A percentile compares a stretch with the other conserved stretches of the same genome.
Conservation (phyloP, 139 green algal species). For the Chlorella sp. region DNA sequence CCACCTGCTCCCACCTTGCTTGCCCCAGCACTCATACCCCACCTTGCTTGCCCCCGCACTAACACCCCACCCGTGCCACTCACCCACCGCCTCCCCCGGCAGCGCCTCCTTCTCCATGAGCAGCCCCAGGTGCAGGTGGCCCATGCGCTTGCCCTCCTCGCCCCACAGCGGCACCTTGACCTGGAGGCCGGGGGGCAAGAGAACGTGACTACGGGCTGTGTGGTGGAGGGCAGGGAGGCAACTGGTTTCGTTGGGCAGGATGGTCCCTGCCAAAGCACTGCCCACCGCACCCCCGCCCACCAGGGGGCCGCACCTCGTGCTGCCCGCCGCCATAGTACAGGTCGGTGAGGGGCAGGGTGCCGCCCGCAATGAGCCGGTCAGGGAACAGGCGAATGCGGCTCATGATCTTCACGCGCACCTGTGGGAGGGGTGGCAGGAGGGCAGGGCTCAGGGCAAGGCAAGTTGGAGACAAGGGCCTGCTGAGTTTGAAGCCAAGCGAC, state of each 20-base stretch:
- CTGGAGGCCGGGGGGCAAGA: background rate
- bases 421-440: too few relatives aligned
- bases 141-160: background rate
- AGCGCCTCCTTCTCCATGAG: background rate
- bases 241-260: too few relatives aligned
- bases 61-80: background rate
- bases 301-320: conserved; percentile 20
- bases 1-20: too few relatives aligned
- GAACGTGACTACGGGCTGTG: background rate
- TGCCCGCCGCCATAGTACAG: conserved; percentile 4
- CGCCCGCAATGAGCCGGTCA: conserved; percentile 9
- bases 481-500: too few relatives aligned
- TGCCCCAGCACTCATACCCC: too few relatives aligned
- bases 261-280: too few relatives aligned
- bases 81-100: background rate
- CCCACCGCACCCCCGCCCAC: too few relatives aligned
- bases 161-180: background rate
- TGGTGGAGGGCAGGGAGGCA: background rate
- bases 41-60: too few relatives aligned
- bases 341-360: conserved; percentile 1
- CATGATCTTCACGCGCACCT: background rate
- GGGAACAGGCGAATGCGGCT: background rate
- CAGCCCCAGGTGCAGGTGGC: background rate
- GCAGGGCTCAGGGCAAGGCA: too few relatives aligned
- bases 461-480: too few relatives aligned